Evolutionary conservation across 441 rosid species (phyloP).

Genomic region (Aleurites moluccanus): DNA sequence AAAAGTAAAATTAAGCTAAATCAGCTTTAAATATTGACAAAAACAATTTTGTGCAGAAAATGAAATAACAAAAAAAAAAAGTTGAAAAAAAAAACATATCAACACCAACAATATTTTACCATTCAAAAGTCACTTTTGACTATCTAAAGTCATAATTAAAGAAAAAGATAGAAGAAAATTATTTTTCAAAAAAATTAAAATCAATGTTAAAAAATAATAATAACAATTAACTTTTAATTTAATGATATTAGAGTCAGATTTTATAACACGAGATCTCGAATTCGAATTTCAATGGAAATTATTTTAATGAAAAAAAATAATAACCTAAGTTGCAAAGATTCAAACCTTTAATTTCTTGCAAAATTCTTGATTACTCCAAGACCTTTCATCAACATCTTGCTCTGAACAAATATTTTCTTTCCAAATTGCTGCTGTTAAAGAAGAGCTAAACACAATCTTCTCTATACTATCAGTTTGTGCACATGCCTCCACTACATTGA

Average conservation of each 20-base stretch:
- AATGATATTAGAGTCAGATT: too few species aligned
- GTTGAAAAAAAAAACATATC: too few species aligned
- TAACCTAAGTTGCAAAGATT: not conserved
- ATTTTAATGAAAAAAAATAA: not conserved
- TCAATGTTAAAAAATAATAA: not conserved
- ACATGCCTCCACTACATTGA: constrained; percentile 87
- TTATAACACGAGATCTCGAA: too few species aligned
- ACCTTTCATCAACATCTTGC: constrained; percentile 74
- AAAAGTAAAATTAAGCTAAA: too few species aligned
- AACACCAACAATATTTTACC: too few species aligned
- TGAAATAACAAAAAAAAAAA: too few species aligned
- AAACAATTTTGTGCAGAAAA: not conserved
- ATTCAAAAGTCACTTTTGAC: not conserved
- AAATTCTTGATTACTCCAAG: constrained; percentile 72
- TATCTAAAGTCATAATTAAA: not conserved
- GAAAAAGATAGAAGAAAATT: not conserved
- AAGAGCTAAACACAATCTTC: constrained; percentile 72
- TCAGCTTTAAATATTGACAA: not conserved
- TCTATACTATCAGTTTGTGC: constrained; percentile 62
- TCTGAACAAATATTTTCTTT: constrained; percentile 57
- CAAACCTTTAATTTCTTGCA: constrained; percentile 69
- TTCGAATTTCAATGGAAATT: too few species aligned
- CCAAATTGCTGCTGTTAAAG: constrained; percentile 83
- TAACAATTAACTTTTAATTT: not conserved
- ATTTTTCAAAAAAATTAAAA: not conserved